Percentiles rank a stretch among this genome's conserved stretches.
These are phyloP conservation scores for Diplodia scrobiculata DNA, from an alignment of 2,329 filamentous ascomycete genomes.

Conservation along the genomic window DNA sequence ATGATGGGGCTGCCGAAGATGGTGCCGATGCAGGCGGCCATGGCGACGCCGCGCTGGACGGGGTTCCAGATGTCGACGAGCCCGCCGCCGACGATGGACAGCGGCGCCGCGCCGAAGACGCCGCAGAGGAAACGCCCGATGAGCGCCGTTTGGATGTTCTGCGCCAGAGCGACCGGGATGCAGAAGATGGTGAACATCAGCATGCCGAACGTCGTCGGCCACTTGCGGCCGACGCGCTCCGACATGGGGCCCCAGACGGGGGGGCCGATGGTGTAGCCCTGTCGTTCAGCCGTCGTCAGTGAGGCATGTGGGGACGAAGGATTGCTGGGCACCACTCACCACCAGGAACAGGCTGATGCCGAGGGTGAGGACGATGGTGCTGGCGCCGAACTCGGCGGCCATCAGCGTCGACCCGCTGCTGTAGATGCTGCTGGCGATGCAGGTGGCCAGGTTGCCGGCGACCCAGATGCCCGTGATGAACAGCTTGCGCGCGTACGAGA, in stretches of 20 bases:
- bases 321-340: neutral
- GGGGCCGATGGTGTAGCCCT: slow-evolving; percentile 30
- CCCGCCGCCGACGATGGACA: slow-evolving; percentile 45
- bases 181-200: slow-evolving; percentile 59
- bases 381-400: neutral
- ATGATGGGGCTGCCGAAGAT: slow-evolving; percentile 65
- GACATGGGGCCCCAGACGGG: slow-evolving; percentile 51
- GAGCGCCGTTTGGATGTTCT: slow-evolving; percentile 57
- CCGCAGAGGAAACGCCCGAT: slow-evolving; percentile 62
- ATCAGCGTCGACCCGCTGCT: neutral
- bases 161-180: slow-evolving; percentile 59
- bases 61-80: slow-evolving; percentile 57
- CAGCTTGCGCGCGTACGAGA: slow-evolving; percentile 24
- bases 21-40: slow-evolving; percentile 63
- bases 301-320: neutral
- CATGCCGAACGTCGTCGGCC: slow-evolving; percentile 51
- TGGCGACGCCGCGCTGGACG: slow-evolving; percentile 63
- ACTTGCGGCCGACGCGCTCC: slow-evolving; percentile 42
- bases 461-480: slow-evolving; percentile 27
- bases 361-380: slow-evolving; percentile 33
- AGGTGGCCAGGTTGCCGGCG: neutral
- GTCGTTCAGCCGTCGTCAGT: neutral
- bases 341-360: slow-evolving; percentile 35
- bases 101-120: slow-evolving; percentile 60
- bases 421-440: slow-evolving; percentile 12